These are phyloP conservation scores for Apiotrichum akiyoshidainum DNA, from an alignment of 1,284 basidiomycete species.

Conservation along the genomic window DNA sequence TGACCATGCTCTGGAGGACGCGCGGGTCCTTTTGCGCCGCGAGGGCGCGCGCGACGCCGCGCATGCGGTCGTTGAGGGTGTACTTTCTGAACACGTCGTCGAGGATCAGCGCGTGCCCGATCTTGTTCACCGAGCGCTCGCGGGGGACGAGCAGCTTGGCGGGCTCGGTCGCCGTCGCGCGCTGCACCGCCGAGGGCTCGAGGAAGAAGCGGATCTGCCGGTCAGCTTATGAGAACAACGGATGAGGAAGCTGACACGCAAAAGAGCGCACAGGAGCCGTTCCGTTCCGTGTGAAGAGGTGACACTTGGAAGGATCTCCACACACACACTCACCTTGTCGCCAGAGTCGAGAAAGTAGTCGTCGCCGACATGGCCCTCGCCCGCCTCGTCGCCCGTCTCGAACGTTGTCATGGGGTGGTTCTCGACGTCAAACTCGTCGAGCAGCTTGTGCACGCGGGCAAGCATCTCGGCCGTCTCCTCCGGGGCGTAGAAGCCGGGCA, in stretches of 20 bases:
- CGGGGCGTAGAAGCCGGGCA: constrained; percentile 67
- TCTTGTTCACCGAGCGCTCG: constrained; percentile 58
- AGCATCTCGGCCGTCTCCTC: constrained; percentile 65
- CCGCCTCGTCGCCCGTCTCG: constrained; percentile 65
- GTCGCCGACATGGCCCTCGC: constrained; percentile 63
- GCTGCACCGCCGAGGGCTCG: constrained; percentile 41
- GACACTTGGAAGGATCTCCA: too few relatives aligned
- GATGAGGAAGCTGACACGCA: too few relatives aligned
- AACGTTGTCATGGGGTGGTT: constrained; percentile 89
- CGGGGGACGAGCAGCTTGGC: constrained; percentile 69
- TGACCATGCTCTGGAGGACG: constrained; percentile 94
- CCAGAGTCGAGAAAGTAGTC: constrained; percentile 87
- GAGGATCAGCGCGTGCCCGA: constrained; percentile 64
- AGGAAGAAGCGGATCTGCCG: constrained; percentile 47
- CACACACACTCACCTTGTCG: constrained; percentile 75
- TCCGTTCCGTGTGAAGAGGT: too few relatives aligned
- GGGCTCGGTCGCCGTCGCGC: constrained; percentile 27
- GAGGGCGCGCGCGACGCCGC: constrained; percentile 61
- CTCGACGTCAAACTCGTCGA: constrained; percentile 69
- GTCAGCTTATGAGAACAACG: too few relatives aligned
- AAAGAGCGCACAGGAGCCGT: too few relatives aligned
- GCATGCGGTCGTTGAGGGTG: constrained; percentile 60
- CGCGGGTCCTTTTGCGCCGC: constrained; percentile 59
- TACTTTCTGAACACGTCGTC: constrained; percentile 75
- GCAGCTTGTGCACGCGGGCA: constrained; percentile 64